Evolutionary conservation across 768 basidiomycete species (phyloP).

Genomic region (Leucogyrophana mollusca): DNA sequence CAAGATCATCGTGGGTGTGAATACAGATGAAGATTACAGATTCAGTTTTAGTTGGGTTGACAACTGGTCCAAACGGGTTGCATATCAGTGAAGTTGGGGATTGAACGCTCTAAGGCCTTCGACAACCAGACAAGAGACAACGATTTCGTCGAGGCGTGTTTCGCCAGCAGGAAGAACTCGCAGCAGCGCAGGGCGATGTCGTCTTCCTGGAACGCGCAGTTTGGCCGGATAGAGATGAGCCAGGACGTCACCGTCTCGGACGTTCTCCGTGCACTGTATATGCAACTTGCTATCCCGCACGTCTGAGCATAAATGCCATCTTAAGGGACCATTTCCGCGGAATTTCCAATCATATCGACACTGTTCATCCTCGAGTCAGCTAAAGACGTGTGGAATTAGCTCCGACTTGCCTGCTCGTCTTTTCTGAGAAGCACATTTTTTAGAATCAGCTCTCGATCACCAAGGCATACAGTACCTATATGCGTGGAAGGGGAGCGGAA

Average conservation of each 20-base stretch:
- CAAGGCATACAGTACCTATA: neutral
- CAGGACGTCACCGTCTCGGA: neutral
- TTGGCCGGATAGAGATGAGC: neutral
- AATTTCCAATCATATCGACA: neutral
- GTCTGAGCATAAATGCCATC: neutral
- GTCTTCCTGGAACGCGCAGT: too few species aligned
- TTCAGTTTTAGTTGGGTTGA: neutral
- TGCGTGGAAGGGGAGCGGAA: neutral
- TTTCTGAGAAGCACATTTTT: neutral
- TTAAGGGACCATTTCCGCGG: neutral
- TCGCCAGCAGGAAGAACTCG: neutral
- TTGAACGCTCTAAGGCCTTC: neutral
- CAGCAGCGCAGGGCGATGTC: neutral
- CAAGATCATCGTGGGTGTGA: neutral
- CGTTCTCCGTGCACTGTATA: neutral
- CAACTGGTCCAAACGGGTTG: too few species aligned
- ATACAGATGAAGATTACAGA: neutral
- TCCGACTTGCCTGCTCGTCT: too few species aligned
- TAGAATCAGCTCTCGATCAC: neutral
- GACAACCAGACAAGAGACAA: neutral
- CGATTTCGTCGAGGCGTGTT: neutral
- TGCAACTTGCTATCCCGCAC: neutral
- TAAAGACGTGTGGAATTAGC: neutral
- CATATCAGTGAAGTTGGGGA: too few species aligned
- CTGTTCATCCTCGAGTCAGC: neutral